These are phyloP conservation scores for Tulasnella sp. DNA, from an alignment of 768 basidiomycete genomes.

Conservation along the genomic window DNA sequence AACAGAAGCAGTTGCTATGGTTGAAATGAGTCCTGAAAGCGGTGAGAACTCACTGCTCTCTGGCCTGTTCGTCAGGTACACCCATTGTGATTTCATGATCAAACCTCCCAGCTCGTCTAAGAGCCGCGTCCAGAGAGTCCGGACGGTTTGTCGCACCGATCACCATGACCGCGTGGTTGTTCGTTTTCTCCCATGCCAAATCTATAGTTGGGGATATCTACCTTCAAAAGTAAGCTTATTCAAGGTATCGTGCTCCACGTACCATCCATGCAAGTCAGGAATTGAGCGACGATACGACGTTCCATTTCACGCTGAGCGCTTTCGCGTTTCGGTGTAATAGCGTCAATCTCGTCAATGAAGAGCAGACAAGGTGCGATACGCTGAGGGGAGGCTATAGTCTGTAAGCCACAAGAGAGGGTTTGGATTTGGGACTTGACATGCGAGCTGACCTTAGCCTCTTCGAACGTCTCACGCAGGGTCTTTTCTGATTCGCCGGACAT, in stretches of 20 bases:
- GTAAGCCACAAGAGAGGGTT: not conserved
- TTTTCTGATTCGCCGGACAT: constrained; percentile 99
- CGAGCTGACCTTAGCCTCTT: constrained; percentile 94
- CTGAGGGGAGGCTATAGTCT: constrained; percentile 29
- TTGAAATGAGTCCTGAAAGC: not conserved
- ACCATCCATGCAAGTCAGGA: constrained; percentile 99
- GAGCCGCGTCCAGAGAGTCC: constrained; percentile 86
- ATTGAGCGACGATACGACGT: constrained; percentile 90
- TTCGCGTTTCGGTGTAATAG: constrained; percentile 94
- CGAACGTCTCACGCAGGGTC: constrained; percentile 89
- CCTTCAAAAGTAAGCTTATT: too few species aligned
- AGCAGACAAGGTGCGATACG: constrained; percentile 83
- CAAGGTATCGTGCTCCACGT: constrained; percentile 22
- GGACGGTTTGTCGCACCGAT: constrained; percentile 96
- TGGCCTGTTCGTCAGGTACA: constrained; percentile 83
- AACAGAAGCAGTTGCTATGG: not conserved
- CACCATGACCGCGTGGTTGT: constrained; percentile 85
- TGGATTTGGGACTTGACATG: too few species aligned
- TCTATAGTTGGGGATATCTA: constrained; percentile 37
- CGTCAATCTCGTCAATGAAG: constrained; percentile 97
- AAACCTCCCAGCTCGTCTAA: constrained; percentile 87
- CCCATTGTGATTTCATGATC: constrained; percentile 98
- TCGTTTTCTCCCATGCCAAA: constrained; percentile 89
- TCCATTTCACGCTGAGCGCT: constrained; percentile 99
- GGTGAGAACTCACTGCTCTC: constrained; percentile 59